Evolutionary conservation across 352 stramenopile species (phyloP).

Genomic region (Globisporangium nunn): DNA sequence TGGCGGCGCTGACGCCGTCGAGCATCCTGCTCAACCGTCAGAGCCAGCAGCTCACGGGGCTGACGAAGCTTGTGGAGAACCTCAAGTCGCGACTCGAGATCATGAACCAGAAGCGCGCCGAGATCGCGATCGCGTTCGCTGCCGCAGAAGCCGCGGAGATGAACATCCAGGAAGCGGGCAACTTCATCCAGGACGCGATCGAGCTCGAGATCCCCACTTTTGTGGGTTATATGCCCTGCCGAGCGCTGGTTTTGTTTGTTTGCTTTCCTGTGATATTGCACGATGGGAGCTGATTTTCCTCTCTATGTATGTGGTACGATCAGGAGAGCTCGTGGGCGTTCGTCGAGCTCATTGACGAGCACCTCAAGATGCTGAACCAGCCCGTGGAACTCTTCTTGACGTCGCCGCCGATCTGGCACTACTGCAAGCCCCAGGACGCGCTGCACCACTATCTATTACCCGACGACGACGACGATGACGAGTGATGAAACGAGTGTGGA

Average conservation of each 20-base stretch:
- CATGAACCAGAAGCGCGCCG: slow-evolving; percentile 76
- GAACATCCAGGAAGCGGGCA: slow-evolving; percentile 74
- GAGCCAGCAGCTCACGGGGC: slow-evolving; percentile 69
- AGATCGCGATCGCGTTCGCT: slow-evolving; percentile 66
- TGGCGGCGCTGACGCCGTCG: slow-evolving; percentile 74
- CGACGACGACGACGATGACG: slow-evolving; percentile 72
- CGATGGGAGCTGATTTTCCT: background rate
- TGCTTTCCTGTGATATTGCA: background rate
- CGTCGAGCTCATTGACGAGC: slow-evolving; percentile 68
- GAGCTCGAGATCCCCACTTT: slow-evolving; percentile 62
- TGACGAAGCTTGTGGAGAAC: slow-evolving; percentile 70
- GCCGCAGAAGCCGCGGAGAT: slow-evolving; percentile 67
- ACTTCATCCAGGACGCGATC: slow-evolving; percentile 77
- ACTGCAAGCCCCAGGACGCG: slow-evolving; percentile 73
- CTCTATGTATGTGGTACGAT: background rate
- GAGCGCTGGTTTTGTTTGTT: background rate
- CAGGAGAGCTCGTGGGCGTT: slow-evolving; percentile 80
- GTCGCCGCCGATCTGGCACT: slow-evolving; percentile 73
- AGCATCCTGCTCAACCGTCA: slow-evolving; percentile 82
- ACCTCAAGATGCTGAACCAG: slow-evolving; percentile 54
- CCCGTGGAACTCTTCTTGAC: slow-evolving; percentile 65
- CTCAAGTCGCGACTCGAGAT: slow-evolving; percentile 83
- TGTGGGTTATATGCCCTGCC: background rate
- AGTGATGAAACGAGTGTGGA: slow-evolving; percentile 9
- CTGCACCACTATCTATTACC: slow-evolving; percentile 74